Conservation (phyloP, 192 early-diverging fungal species). For the Backusella parvicylindrica region DNA sequence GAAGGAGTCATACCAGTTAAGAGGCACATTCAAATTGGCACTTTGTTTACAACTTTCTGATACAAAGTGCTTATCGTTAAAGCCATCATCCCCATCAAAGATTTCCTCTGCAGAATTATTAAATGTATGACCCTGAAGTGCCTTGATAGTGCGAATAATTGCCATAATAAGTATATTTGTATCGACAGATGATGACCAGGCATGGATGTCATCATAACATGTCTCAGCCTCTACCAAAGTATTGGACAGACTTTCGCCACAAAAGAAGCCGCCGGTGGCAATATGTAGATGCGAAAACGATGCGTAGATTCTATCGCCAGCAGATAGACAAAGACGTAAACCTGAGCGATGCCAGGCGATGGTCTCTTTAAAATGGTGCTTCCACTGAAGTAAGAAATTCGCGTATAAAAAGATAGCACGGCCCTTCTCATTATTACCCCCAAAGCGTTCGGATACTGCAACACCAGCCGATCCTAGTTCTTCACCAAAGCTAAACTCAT, state of each 20-base stretch:
- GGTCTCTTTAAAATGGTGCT: constrained; percentile 14
- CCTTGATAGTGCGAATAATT: constrained; percentile 22
- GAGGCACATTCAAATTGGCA: constrained; percentile 16
- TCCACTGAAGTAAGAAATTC: constrained; percentile 22
- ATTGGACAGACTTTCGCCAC: constrained; percentile 11
- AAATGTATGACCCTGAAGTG: constrained; percentile 29
- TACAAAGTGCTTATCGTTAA: constrained; percentile 27
- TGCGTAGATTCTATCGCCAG: constrained; percentile 29
- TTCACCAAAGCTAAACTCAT: constrained; percentile 16
- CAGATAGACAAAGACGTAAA: not conserved
- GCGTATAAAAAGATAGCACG: constrained; percentile 19
- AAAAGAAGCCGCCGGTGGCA: constrained; percentile 4
- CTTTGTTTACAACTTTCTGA: constrained; percentile 18
- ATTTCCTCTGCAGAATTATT: not conserved
- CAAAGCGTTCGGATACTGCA: constrained; percentile 4
- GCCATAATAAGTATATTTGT: constrained; percentile 24
- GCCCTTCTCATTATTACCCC: constrained; percentile 19
- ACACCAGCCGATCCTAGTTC: constrained; percentile 27
- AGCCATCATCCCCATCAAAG: constrained; percentile 33
- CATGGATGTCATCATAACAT: constrained; percentile 23
- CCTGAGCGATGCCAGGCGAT: not conserved
- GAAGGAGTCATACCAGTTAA: constrained; percentile 32
- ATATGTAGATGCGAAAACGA: constrained; percentile 24
- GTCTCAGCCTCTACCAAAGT: constrained; percentile 13
- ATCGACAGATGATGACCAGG: constrained; percentile 23